Conservation (phyloP, 1,284 basidiomycete genomes). For the Cryptococcus neoformans region DNA sequence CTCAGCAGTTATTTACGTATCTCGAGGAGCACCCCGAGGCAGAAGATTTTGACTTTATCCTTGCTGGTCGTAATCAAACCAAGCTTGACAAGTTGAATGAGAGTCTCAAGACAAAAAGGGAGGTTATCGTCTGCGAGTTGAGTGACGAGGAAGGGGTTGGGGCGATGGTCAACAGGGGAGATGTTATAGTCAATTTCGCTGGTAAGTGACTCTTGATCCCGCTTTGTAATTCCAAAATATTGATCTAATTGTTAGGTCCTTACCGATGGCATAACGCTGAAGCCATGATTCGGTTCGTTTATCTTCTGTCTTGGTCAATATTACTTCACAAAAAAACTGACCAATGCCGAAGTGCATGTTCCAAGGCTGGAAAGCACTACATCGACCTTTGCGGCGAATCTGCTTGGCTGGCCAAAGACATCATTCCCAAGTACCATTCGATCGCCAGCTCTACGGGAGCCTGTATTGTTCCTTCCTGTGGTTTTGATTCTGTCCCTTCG, state of each 20-base stretch:
- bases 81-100: conserved; percentile 32
- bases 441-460: conserved; percentile 62
- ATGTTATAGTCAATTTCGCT: conserved; percentile 42
- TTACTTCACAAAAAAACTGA: neutral
- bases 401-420: conserved; percentile 54
- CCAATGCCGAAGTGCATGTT: conserved; percentile 53
- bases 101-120: conserved; percentile 17
- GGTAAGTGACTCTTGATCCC: conserved; percentile 22
- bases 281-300: conserved; percentile 24
- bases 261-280: conserved; percentile 35
- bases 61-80: conserved; percentile 37
- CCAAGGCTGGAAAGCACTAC: conserved; percentile 59
- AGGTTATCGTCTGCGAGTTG: conserved; percentile 27
- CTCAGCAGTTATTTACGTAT: conserved; percentile 35
- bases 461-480: conserved; percentile 66
- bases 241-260: conserved; percentile 22
- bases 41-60: conserved; percentile 30
- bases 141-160: conserved; percentile 28
- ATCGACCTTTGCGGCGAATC: conserved; percentile 63
- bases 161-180: conserved; percentile 22
- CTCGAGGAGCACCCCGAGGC: conserved; percentile 37
- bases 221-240: neutral
- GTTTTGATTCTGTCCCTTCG: conserved; percentile 69
- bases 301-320: too few species aligned
- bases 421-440: conserved; percentile 62